Evolutionary conservation across 768 basidiomycete genomes (phyloP).

Genomic region (Trichaptum fuscoviolaceum): DNA sequence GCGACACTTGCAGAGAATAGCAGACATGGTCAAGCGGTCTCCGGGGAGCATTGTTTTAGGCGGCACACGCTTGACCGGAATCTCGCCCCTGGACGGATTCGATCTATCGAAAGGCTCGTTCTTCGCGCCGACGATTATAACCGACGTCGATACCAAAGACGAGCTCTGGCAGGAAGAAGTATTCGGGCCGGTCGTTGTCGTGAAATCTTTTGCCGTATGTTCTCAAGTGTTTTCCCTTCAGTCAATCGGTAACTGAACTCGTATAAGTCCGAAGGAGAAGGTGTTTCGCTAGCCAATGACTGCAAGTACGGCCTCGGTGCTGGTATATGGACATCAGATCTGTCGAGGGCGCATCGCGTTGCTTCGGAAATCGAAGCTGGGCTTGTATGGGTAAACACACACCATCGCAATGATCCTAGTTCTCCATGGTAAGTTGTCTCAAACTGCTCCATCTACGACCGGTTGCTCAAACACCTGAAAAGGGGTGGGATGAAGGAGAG

Average conservation of each 20-base stretch:
- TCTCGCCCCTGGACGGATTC: slow-evolving; percentile 61
- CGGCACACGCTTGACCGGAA: slow-evolving; percentile 58
- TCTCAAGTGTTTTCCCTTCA: slow-evolving; percentile 14
- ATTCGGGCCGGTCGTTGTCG: slow-evolving; percentile 81
- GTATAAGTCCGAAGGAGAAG: slow-evolving; percentile 56
- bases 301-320: slow-evolving; percentile 80
- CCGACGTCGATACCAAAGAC: slow-evolving; percentile 49
- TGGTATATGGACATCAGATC: slow-evolving; percentile 71
- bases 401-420: slow-evolving; percentile 85
- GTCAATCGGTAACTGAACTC: neutral
- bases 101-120: slow-evolving; percentile 70
- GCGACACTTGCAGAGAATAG: slow-evolving; percentile 59
- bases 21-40: slow-evolving; percentile 46
- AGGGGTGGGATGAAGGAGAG: slow-evolving; percentile 92
- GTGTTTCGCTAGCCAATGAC: slow-evolving; percentile 62
- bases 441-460: neutral
- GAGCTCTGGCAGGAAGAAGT: slow-evolving; percentile 79
- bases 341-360: slow-evolving; percentile 73
- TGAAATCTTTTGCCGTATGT: slow-evolving; percentile 47
- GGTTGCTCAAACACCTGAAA: neutral
- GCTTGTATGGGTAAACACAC: slow-evolving; percentile 84
- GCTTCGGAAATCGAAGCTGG: slow-evolving; percentile 67
- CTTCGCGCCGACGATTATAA: slow-evolving; percentile 75
- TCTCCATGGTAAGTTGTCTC: slow-evolving; percentile 70
- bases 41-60: slow-evolving; percentile 53